Conservation (phyloP, 495 filamentous ascomycete species). For the Thermothielavioides terrestris region DNA sequence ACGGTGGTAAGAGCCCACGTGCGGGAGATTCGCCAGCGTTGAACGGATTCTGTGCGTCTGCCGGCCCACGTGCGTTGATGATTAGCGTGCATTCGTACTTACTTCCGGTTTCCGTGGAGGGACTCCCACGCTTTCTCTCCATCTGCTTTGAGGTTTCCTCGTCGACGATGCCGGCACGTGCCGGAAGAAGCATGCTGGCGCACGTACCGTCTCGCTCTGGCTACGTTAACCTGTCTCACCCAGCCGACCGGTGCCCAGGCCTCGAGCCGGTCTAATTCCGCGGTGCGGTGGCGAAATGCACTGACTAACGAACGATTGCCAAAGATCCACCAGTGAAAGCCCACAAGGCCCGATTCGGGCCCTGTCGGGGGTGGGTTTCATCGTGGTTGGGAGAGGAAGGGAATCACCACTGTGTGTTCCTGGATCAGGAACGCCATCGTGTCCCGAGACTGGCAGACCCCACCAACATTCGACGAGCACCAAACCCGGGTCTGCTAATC, state of each 20-base stretch:
- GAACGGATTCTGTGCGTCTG: neutral
- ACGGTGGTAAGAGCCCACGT: neutral
- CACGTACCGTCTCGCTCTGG: too few relatives aligned
- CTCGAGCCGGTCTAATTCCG: neutral
- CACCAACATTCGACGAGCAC: slow-evolving; percentile 5
- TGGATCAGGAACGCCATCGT: slow-evolving; percentile 11
- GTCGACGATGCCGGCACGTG: neutral
- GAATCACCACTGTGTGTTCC: slow-evolving; percentile 5
- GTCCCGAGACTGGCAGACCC: slow-evolving; percentile 9
- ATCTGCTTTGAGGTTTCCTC: neutral
- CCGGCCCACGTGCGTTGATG: neutral
- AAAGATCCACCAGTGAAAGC: slow-evolving; percentile 2
- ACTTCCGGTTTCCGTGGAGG: neutral
- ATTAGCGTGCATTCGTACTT: neutral
- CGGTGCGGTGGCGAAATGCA: slow-evolving; percentile 9
- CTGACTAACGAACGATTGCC: too few relatives aligned
- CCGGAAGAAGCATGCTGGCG: neutral
- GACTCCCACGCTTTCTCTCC: neutral
- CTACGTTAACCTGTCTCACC: too few relatives aligned
- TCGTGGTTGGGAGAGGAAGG: neutral
- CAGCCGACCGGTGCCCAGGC: neutral
- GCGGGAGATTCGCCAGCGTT: neutral
- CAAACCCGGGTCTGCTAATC: slow-evolving; percentile 2
- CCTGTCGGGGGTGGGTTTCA: slow-evolving; percentile 10
- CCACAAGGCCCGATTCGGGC: slow-evolving; percentile 5